These are phyloP conservation scores for Myriosclerotinia curreyana DNA, from an alignment of 2,329 filamentous ascomycete genomes.

Conservation along the genomic window DNA sequence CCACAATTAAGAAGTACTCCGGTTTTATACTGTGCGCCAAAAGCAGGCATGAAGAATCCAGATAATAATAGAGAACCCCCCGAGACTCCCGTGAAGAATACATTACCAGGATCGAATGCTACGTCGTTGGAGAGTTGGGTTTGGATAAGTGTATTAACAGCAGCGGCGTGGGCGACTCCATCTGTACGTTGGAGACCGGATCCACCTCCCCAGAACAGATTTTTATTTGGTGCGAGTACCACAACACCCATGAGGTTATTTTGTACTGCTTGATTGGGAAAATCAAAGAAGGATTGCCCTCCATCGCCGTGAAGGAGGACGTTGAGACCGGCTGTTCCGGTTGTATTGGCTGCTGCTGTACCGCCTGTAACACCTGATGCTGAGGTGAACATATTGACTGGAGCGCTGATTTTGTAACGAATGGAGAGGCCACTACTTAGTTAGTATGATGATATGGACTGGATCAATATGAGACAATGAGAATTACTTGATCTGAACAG, in stretches of 20 bases:
- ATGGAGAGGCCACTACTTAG: constrained; percentile 49
- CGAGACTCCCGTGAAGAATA: constrained; percentile 57
- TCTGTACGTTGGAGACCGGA: constrained; percentile 51
- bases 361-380: constrained; percentile 50
- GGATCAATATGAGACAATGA: too few species aligned
- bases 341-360: constrained; percentile 34
- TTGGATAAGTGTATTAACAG: constrained; percentile 52
- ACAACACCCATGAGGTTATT: constrained; percentile 73
- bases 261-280: constrained; percentile 75
- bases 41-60: constrained; percentile 57
- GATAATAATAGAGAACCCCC: constrained; percentile 53
- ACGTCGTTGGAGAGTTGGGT: constrained; percentile 51
- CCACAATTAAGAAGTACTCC: constrained; percentile 58
- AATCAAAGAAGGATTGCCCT: constrained; percentile 67
- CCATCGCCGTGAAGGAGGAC: constrained; percentile 59
- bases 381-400: constrained; percentile 52
- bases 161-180: constrained; percentile 54
- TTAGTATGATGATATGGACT: neutral
- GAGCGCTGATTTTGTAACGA: constrained; percentile 55
- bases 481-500: constrained; percentile 52
- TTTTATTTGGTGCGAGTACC: constrained; percentile 56
- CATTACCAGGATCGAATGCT: constrained; percentile 50
- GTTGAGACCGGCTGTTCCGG: constrained; percentile 49
- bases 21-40: constrained; percentile 37
- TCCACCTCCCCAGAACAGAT: constrained; percentile 58